Base-by-base conservation (phyloP, 306 rosid genomes). In the Sophora flavescens region DNA sequence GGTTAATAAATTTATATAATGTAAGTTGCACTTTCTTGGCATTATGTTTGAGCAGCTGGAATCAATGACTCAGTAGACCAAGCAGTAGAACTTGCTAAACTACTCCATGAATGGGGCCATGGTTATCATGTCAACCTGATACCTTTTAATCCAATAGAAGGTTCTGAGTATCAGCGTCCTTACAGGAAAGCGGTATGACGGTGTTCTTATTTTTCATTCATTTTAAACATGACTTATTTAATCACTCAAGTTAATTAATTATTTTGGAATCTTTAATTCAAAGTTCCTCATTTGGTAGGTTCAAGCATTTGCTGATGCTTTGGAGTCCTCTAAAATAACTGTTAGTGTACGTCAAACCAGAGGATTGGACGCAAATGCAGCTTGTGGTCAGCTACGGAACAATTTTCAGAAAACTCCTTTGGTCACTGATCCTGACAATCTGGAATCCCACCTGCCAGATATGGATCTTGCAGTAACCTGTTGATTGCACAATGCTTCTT, bases 121-220 rank as follows among this genome's bases (percentile, higher is more conserved):
- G 79, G 78, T 70, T 90, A 88, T 82, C 98, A 92, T 42, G 98
- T 95, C 78, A 95, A 95, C 87, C 80, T 95, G 77, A 95, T 95
- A 85, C 98, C 98, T 79, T 95, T 86, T 75, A 95, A 95, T 86
- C 98, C 98, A 70, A 88, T 95, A 59, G 97, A 95, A 83, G 97
- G 88, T 51, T 92, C 98, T 4, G 96, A 92, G 82, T 95, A 86
- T 73, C 77, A 76, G 70, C 97, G 98, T 63, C 98, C 98, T 70
- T 87, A 82, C 83, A 89, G 80, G 82, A 92, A 84, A 88, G 92
- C 90, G 39, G 98, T 95, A 90, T 58, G 92, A 74, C 65, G 15
- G 4, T 6, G 52, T 64, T 52, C 39, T 66, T 42, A 38, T 59
- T 39, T 41, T 47, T 67, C 59, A 10, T 30, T 65, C 60, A 59